Base-by-base conservation (phyloP, 805 yeast genomes). In the Metschnikowia arizonensis region DNA sequence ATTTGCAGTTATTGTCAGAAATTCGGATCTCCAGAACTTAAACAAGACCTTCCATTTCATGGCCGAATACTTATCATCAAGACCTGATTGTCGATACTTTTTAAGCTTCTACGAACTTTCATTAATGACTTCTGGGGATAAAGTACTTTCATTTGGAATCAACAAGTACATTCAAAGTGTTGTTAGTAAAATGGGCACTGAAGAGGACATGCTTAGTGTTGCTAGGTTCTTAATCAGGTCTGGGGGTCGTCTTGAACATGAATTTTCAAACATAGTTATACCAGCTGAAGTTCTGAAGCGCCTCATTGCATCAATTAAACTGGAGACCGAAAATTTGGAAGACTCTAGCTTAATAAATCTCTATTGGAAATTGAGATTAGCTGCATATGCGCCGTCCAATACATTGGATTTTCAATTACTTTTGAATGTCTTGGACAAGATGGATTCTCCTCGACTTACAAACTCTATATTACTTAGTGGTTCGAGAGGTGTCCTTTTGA, bases 1-100 rank as follows among this genome's bases (percentile, higher is more conserved):
- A 32, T 66, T 77, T 39, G 61, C 79, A 2, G 61, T 78, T 11
- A 50, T 81, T 21, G 58, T 81, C 42, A 78, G 88, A 69, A 82
- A 82, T 56, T 64, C 81, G 55, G 78, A 76, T 33, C 55, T 74
- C 12, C 66, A 67, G 45, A 63, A 64, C 6, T 63, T 82, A 44
- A 73, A 80, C 1, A 76, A 70, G 51, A 63, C 63, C 39, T 81
- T 79, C 55, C 67, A 67, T 21, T 50, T 53, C 10, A 56, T 81
- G 19, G 72, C 77, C 50, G 71, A 68, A 5, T 62, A 64, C 21
- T 63, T 76, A 52, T 50, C 41, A 18, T 49, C 56, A n/a, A 54
- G 68, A 12, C 60, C 64, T 29, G 47, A 62, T 24, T 73, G 74
- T 3, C 42, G 54, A 10, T 60, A 65, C 29, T 76, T 75, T 62